A percentile compares a stretch with the other conserved stretches of the same genome.
These are phyloP conservation scores for Neofusicoccum cordaticola DNA, from an alignment of 2,329 filamentous ascomycete species.

Conservation along the genomic window DNA sequence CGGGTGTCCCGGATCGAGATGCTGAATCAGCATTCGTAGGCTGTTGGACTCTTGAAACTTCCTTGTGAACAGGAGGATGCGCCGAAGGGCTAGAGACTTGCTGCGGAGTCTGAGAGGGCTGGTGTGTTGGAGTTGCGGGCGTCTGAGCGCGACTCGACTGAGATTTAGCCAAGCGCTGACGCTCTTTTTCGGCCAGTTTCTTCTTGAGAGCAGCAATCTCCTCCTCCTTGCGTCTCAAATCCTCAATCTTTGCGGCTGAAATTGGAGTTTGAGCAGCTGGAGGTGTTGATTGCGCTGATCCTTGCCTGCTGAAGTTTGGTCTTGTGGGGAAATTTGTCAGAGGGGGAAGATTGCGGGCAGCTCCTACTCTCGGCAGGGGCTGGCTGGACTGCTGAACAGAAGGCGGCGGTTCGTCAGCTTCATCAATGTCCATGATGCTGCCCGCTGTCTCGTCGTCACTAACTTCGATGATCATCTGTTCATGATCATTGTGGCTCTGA, in stretches of 20 bases:
- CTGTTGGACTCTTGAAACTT: neutral
- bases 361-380: neutral
- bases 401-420: constrained; percentile 35
- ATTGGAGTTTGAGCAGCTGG: constrained; percentile 36
- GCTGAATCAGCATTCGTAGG: neutral
- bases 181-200: constrained; percentile 46
- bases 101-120: neutral
- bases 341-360: constrained; percentile 12
- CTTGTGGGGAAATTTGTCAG: constrained; percentile 28
- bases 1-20: neutral
- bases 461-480: constrained; percentile 76
- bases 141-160: constrained; percentile 15
- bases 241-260: constrained; percentile 38
- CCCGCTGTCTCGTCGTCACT: constrained; percentile 68
- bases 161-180: constrained; percentile 16
- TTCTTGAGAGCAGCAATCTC: constrained; percentile 48
- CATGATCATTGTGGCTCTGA: constrained; percentile 52
- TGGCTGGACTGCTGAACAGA: constrained; percentile 11
- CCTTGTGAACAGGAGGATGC: neutral
- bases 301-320: constrained; percentile 24
- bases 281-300: constrained; percentile 30
- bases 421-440: constrained; percentile 66
- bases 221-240: constrained; percentile 47
- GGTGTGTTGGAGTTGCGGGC: constrained; percentile 9
- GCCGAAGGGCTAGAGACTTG: neutral